Conservation (phyloP, 1,284 basidiomycete genomes). For the Cutaneotrichosporon cyanovorans region DNA sequence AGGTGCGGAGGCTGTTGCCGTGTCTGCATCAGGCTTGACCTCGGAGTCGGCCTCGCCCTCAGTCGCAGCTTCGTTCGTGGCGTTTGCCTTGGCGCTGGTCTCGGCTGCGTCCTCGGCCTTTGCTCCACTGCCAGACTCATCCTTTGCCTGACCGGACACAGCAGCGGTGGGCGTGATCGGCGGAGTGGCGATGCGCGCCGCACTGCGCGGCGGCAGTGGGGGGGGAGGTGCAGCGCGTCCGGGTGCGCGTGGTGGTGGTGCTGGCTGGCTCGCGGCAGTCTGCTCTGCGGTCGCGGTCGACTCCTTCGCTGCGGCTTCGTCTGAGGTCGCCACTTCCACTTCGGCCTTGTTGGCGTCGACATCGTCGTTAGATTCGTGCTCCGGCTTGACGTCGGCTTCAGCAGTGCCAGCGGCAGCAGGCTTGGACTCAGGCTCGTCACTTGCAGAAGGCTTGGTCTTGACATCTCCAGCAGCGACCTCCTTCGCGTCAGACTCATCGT, state of each 20-base stretch:
- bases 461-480: no score
- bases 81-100: no score
- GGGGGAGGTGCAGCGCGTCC: constrained; percentile 19
- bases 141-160: neutral
- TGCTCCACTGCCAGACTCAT: no score
- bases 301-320: constrained; percentile 1
- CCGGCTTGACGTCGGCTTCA: no score
- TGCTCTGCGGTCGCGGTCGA: neutral
- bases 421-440: no score
- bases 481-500: neutral
- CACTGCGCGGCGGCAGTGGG: constrained; percentile 28
- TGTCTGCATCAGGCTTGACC: no score
- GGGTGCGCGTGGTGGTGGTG: neutral
- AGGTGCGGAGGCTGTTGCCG: no score
- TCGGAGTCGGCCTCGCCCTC: no score
- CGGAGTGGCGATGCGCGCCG: constrained; percentile 16
- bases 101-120: no score
- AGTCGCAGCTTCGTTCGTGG: no score
- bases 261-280: neutral
- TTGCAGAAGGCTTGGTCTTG: no score
- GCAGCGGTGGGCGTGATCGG: neutral
- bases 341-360: neutral
- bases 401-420: no score
- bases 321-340: neutral
- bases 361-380: neutral